These are phyloP conservation scores for Aspergillus novoparasiticus DNA, from an alignment of 2,329 filamentous ascomycete genomes.

Conservation along the genomic window DNA sequence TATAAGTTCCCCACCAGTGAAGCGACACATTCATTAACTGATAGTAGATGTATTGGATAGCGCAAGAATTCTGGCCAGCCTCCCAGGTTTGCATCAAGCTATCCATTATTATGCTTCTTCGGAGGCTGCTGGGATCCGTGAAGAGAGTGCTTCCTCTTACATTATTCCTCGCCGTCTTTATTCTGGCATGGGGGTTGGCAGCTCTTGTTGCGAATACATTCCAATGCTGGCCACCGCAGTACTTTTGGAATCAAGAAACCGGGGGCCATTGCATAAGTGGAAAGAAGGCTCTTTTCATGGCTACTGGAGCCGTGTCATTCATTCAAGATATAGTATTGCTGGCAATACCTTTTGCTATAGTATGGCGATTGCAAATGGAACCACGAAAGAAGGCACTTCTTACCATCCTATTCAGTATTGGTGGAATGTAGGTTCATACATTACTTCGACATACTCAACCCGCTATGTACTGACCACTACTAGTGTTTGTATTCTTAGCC, in stretches of 20 bases:
- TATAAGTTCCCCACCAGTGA: background rate
- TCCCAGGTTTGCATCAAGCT: background rate
- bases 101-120: background rate
- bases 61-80: background rate
- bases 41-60: background rate
- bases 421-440: background rate
- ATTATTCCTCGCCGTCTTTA: background rate
- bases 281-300: background rate
- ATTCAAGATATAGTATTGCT: background rate
- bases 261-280: background rate
- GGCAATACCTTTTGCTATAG: background rate
- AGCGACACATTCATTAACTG: background rate
- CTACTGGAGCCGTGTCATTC: background rate
- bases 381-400: background rate
- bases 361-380: background rate
- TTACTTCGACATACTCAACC: background rate
- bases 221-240: slow-evolving; percentile 5
- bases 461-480: too few species aligned
- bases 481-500: slow-evolving; percentile 2
- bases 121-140: background rate
- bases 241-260: background rate
- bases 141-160: background rate
- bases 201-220: background rate
- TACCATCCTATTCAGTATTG: background rate
- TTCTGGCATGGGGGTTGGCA: background rate